phyloP scores from a whole-genome alignment of 1,139 yeast genomes.

The Blastobotrys persicus region DNA sequence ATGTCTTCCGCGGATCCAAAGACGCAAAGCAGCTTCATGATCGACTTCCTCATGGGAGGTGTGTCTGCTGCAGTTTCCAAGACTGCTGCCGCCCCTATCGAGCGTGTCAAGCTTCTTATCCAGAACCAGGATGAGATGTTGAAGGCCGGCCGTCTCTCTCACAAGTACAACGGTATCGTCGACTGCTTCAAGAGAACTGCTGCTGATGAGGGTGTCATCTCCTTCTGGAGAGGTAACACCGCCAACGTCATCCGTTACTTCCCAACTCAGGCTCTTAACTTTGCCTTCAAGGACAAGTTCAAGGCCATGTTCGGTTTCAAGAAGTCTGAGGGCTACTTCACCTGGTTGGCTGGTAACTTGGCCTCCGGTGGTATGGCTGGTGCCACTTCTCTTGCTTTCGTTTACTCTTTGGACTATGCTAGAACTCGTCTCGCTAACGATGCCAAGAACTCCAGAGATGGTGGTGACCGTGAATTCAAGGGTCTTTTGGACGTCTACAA shows the following conservation, averaged over 20 bases:
- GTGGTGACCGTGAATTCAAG: slow-evolving; percentile 74
- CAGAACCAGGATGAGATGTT: slow-evolving; percentile 84
- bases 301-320: slow-evolving; percentile 79
- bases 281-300: slow-evolving; percentile 82
- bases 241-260: slow-evolving; percentile 81
- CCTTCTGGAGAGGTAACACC: slow-evolving; percentile 86
- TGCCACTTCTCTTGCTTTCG: slow-evolving; percentile 71
- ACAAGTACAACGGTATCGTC: slow-evolving; percentile 62
- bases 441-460: slow-evolving; percentile 65
- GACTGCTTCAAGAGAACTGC: slow-evolving; percentile 75
- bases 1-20: not conserved
- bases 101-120: slow-evolving; percentile 75
- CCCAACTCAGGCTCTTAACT: slow-evolving; percentile 75
- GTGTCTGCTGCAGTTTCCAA: slow-evolving; percentile 82
- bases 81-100: slow-evolving; percentile 85
- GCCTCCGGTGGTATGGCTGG: slow-evolving; percentile 86
- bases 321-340: slow-evolving; percentile 64
- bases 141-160: slow-evolving; percentile 73
- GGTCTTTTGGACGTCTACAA: slow-evolving; percentile 76
- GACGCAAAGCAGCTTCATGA: slow-evolving; percentile 39
- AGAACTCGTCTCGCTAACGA: slow-evolving; percentile 84
- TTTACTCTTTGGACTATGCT: slow-evolving; percentile 79
- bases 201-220: slow-evolving; percentile 64
- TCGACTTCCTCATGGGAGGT: slow-evolving; percentile 76
- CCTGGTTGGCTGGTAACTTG: slow-evolving; percentile 75